Conservation (phyloP, 1,139 yeast species). For the Pichia norvegensis region DNA sequence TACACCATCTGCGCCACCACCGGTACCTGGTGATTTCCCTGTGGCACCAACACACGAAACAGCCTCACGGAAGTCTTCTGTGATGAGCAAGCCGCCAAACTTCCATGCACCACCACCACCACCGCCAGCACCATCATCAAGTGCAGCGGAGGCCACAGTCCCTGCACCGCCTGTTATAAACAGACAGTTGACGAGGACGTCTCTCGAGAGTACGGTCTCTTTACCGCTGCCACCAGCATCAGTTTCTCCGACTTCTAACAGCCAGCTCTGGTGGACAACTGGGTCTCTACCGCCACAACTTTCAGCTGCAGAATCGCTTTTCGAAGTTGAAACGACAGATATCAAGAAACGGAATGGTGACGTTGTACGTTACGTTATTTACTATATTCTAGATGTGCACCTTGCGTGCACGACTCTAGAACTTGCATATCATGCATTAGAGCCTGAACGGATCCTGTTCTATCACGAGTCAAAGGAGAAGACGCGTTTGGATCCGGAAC, state of each 20-base stretch:
- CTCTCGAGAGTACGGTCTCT: constrained; percentile 9
- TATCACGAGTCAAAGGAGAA: constrained; percentile 39
- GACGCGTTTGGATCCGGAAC: constrained; percentile 39
- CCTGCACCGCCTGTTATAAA: constrained; percentile 23
- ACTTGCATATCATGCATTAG: constrained; percentile 43
- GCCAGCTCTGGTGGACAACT: constrained; percentile 56
- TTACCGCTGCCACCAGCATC: constrained; percentile 18
- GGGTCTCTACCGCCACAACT: constrained; percentile 54
- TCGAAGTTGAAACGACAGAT: constrained; percentile 57
- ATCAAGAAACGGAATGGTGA: constrained; percentile 54
- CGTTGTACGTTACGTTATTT: constrained; percentile 47
- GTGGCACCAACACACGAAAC: constrained; percentile 2
- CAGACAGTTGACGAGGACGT: constrained; percentile 8
- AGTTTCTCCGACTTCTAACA: constrained; percentile 8
- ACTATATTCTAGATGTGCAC: constrained; percentile 67
- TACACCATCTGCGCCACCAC: neutral
- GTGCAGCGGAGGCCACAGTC: constrained; percentile 2
- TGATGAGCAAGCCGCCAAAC: constrained; percentile 3
- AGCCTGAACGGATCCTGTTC: constrained; percentile 48
- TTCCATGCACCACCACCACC: constrained; percentile 4
- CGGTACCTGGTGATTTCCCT: constrained; percentile 4
- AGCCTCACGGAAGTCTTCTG: constrained; percentile 7
- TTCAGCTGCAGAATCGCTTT: constrained; percentile 39
- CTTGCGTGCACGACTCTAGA: constrained; percentile 60
- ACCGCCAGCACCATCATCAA: constrained; percentile 16